Base-by-base conservation (phyloP, 441 rosid genomes). In the Dalechampia spathulata region DNA sequence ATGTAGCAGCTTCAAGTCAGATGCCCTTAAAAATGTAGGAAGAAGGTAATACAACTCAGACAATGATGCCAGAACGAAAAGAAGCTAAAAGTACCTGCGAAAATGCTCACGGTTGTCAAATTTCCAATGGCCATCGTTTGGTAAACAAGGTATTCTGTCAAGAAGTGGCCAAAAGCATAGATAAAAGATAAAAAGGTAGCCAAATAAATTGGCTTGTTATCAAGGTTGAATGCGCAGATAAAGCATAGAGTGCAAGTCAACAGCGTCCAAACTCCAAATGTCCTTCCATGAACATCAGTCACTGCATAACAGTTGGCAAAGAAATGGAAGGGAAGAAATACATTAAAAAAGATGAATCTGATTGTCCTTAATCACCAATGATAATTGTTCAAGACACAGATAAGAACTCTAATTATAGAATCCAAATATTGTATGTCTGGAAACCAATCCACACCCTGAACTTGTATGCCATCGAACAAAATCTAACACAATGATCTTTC, bases 241-340 rank as follows among this genome's bases (percentile, higher is more conserved):
- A 81, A 80, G 73, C 96, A 91, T 60, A 91, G 91, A 38, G 93
- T 91, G 81, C 96, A 84, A 28, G 95, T 91, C 68, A 91, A 62
- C 39, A 88, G 91, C 2, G 98, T 91, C 98, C 98, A 91, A 58
- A 88, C 86, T 63, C 95, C 96, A 59, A 88, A 91, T 36, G 94
- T 91, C 68, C 96, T 81, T 63, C 98, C 95, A 68, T 91, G 98
- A 71, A 91, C 90, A 58, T 88, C 96, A 76, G 80, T 85, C 95
- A 91, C 98, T 87, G 78, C 67, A 75, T 48, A 32, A 51, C 28
- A 64, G 19, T 52, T 28, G 20, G 34, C n/a, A 22, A 27, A 21
- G 8, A 9, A 48, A 49, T 37, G 39, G n/a, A 4, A 11, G 7
- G 22, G 45, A n/a, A 32, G 38, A 30, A 26, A 30, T 9, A 16